These are phyloP conservation scores for Candida michaelii DNA, from an alignment of 805 yeast genomes.

Conservation along the genomic window DNA sequence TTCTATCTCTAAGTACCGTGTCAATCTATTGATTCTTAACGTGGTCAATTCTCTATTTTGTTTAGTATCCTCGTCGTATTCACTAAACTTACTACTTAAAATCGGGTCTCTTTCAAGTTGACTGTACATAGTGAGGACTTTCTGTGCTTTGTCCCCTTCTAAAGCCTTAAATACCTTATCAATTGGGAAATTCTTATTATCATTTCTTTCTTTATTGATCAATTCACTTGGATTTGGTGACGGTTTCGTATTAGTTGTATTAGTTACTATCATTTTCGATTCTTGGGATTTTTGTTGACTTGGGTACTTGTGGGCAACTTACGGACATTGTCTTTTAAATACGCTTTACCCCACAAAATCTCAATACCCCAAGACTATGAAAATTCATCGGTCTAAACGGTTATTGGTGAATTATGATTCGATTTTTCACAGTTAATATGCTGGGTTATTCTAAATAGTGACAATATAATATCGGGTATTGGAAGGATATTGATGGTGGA, in stretches of 20 bases:
- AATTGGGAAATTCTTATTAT: conserved; percentile 22
- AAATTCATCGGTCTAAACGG: conserved; percentile 1
- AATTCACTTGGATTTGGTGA: conserved; percentile 27
- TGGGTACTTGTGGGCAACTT: too few relatives aligned
- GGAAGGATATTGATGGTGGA: neutral
- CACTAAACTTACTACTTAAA: conserved; percentile 26
- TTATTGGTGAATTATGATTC: too few relatives aligned
- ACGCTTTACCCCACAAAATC: conserved; percentile 6
- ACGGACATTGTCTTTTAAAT: neutral
- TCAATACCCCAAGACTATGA: conserved; percentile 4
- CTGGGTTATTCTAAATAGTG: too few relatives aligned
- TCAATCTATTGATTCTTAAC: conserved; percentile 33
- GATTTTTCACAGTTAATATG: too few relatives aligned
- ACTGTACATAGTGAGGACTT: conserved; percentile 29
- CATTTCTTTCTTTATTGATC: conserved; percentile 28
- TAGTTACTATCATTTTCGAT: neutral
- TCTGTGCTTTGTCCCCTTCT: conserved; percentile 36
- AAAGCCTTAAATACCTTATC: conserved; percentile 34
- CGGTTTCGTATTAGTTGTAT: neutral
- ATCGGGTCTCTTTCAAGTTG: conserved; percentile 41
- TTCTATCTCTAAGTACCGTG: conserved; percentile 37
- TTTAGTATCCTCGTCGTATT: conserved; percentile 32
- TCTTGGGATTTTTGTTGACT: too few relatives aligned
- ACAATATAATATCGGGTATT: neutral
- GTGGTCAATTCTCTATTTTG: conserved; percentile 36